Percentiles rank a stretch among this genome's conserved stretches.
These are phyloP conservation scores for Eucalyptus guilfoylei DNA, from an alignment of 345 rosid genomes.

Conservation along the genomic window DNA sequence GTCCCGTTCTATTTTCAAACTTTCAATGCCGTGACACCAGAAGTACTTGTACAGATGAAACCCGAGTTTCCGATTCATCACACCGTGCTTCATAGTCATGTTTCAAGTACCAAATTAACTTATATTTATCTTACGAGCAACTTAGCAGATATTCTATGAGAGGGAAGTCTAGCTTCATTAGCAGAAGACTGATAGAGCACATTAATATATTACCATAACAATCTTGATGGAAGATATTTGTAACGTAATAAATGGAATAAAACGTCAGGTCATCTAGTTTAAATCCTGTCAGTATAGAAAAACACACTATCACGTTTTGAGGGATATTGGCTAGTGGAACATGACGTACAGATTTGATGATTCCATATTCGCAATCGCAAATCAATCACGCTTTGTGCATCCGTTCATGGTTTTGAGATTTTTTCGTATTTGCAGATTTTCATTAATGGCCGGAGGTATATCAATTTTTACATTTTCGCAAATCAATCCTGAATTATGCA, in stretches of 20 bases:
- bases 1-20: background rate
- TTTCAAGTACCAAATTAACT: background rate
- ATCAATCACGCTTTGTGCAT: fast-evolving
- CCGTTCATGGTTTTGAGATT: fast-evolving
- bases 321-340: too few species aligned
- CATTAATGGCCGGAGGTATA: too few species aligned
- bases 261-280: fast-evolving
- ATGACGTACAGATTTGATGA: fast-evolving
- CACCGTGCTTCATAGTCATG: background rate
- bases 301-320: too few species aligned
- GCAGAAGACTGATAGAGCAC: background rate
- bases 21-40: background rate
- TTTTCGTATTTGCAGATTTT: too few species aligned
- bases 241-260: too few species aligned
- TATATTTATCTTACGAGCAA: background rate
- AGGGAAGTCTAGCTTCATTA: background rate
- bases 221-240: too few species aligned
- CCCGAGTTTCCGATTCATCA: background rate
- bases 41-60: background rate
- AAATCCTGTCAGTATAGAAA: fast-evolving
- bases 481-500: too few species aligned
- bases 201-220: too few species aligned
- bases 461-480: too few species aligned
- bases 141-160: background rate
- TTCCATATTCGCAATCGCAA: too few species aligned